A percentile compares a stretch with the other conserved stretches of the same genome.
These are phyloP conservation scores for Lactarius akahatsu DNA, from an alignment of 768 basidiomycete species.

Conservation along the genomic window DNA sequence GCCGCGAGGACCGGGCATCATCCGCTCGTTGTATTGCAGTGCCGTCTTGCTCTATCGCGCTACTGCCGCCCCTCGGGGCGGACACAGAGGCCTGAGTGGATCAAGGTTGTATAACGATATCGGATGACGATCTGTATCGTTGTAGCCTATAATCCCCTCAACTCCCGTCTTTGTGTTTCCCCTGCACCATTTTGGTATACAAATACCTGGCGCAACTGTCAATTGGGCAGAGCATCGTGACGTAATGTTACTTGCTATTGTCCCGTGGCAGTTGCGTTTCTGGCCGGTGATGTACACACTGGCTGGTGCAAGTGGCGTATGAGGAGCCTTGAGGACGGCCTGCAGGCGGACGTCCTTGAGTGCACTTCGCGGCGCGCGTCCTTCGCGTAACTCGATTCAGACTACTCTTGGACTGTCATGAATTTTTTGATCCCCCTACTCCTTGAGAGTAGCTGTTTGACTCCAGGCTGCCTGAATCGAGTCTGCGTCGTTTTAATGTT, in stretches of 20 bases:
- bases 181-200: not conserved
- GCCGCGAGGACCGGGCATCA: conserved; percentile 34
- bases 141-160: not conserved
- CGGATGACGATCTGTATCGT: not conserved
- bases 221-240: not conserved
- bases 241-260: not conserved
- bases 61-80: not conserved
- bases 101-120: not conserved
- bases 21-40: conserved; percentile 14
- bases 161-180: not conserved
- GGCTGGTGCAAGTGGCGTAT: conserved; percentile 1
- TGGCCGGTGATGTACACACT: not conserved
- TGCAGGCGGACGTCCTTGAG: conserved; percentile 29
- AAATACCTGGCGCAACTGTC: not conserved
- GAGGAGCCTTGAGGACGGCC: conserved; percentile 15
- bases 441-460: conserved; percentile 7
- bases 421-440: conserved; percentile 26
- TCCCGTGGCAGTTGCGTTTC: not conserved
- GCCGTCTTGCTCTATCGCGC: conserved; percentile 24
- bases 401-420: conserved; percentile 36
- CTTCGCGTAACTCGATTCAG: conserved; percentile 38
- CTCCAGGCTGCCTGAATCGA: not conserved
- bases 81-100: not conserved
- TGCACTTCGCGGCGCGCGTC: conserved; percentile 35
- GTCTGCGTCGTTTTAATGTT: not conserved